A percentile compares a stretch with the other conserved stretches of the same genome.
Conservation (phyloP, 495 filamentous ascomycete genomes). For the Xylaria venustula region DNA sequence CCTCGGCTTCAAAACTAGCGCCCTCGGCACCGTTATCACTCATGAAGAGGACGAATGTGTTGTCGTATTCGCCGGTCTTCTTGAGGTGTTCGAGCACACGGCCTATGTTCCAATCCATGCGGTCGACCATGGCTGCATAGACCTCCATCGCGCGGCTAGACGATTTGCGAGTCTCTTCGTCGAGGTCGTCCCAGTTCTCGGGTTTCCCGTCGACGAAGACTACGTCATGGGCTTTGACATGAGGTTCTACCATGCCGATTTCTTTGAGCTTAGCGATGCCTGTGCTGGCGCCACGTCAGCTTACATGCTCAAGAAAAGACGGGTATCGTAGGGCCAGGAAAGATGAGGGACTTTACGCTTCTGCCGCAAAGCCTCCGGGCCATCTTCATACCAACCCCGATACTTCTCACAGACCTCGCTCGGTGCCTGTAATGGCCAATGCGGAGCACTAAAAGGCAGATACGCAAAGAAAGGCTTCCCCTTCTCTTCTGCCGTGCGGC, state of each 20-base stretch:
- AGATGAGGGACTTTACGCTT: conserved; percentile 2
- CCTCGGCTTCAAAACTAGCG: conserved; percentile 57
- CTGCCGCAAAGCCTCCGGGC: conserved; percentile 48
- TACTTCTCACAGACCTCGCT: conserved; percentile 49
- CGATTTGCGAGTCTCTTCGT: conserved; percentile 46
- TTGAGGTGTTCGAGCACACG: conserved; percentile 55
- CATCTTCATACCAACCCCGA: conserved; percentile 52
- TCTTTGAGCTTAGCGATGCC: conserved; percentile 4
- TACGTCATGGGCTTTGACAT: conserved; percentile 6
- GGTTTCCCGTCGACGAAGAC: conserved; percentile 12
- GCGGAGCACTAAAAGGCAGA: conserved; percentile 55
- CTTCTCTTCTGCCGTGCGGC: conserved; percentile 45
- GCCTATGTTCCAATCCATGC: conserved; percentile 58
- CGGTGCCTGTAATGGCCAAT: conserved; percentile 58
- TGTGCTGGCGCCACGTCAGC: not conserved
- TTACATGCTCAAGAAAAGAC: not conserved
- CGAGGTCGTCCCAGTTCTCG: conserved; percentile 45
- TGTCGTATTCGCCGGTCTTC: conserved; percentile 55
- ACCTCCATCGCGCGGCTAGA: conserved; percentile 55
- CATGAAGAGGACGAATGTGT: conserved; percentile 62
- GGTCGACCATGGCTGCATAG: conserved; percentile 61
- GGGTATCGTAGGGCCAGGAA: not conserved
- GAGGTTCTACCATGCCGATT: conserved; percentile 7
- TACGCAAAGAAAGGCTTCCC: conserved; percentile 58
- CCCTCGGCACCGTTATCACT: conserved; percentile 62